Percentiles rank a stretch among this genome's conserved stretches.
phyloP scores from a whole-genome alignment of 164 flowering plant species.

The Magnolia sinica region DNA sequence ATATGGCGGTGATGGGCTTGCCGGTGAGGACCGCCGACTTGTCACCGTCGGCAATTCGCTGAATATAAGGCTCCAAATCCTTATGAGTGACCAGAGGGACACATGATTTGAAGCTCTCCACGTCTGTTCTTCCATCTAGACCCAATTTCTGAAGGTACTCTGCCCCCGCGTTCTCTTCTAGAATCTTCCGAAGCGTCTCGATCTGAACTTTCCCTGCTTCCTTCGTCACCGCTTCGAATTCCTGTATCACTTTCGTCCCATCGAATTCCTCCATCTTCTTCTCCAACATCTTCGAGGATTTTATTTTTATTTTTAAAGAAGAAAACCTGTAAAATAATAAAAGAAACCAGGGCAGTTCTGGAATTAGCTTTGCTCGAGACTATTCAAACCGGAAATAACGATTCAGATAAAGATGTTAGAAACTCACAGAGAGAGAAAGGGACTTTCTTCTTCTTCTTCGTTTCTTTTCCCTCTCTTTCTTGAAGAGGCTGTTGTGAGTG shows the following conservation, averaged over 20 bases:
- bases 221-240: slow-evolving; percentile 66
- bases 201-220: slow-evolving; percentile 65
- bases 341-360: too few relatives aligned
- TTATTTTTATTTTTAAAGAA: too few relatives aligned
- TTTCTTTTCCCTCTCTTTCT: too few relatives aligned
- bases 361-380: too few relatives aligned
- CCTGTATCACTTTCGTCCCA: slow-evolving; percentile 50
- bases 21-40: slow-evolving; percentile 63
- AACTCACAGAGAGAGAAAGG: too few relatives aligned
- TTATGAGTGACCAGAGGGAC: slow-evolving; percentile 67
- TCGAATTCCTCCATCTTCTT: slow-evolving; percentile 40
- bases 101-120: slow-evolving; percentile 57
- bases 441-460: too few relatives aligned
- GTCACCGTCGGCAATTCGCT: slow-evolving; percentile 71
- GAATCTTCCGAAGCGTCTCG: slow-evolving; percentile 64
- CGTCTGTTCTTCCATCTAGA: slow-evolving; percentile 76
- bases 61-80: slow-evolving; percentile 75
- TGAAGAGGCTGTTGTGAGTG: too few relatives aligned
- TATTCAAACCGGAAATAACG: too few relatives aligned
- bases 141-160: slow-evolving; percentile 67
- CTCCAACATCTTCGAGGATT: slow-evolving; percentile 52
- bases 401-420: too few relatives aligned
- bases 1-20: slow-evolving; percentile 66
- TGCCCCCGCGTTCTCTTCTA: slow-evolving; percentile 61
- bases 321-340: too few relatives aligned